Percentiles rank a stretch among this genome's conserved stretches.
phyloP scores from a whole-genome alignment of 345 rosid genomes.

The Conringia planisiliqua region DNA sequence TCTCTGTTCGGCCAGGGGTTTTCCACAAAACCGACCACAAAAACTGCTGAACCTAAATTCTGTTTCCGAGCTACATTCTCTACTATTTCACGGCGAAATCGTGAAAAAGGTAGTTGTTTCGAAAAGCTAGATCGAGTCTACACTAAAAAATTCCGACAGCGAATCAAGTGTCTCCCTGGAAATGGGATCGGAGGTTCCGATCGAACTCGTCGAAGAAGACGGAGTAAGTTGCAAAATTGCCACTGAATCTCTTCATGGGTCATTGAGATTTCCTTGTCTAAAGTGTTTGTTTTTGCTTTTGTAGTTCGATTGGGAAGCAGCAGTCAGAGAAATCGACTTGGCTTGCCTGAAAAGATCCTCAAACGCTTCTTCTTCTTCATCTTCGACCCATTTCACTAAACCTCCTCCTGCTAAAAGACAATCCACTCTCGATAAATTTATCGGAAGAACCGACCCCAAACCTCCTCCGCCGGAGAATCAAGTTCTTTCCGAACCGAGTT shows the following conservation, averaged over 20 bases:
- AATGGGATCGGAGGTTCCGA: constrained; percentile 43
- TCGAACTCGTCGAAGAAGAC: constrained; percentile 43
- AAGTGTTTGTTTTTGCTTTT: background rate
- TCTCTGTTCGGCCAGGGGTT: too few species aligned
- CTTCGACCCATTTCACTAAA: constrained; percentile 37
- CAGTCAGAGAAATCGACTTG: constrained; percentile 75
- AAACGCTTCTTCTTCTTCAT: constrained; percentile 35
- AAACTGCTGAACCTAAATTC: background rate
- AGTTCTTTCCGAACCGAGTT: constrained; percentile 12
- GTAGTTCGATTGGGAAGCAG: constrained; percentile 97
- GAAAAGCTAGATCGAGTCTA: background rate
- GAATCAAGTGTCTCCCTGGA: background rate
- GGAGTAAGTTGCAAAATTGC: constrained; percentile 32
- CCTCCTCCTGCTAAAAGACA: constrained; percentile 41
- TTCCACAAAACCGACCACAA: too few species aligned
- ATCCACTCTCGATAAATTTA: constrained; percentile 70
- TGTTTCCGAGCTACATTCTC: background rate
- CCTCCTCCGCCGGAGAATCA: constrained; percentile 8
- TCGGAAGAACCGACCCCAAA: constrained; percentile 29
- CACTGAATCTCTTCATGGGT: constrained; percentile 10
- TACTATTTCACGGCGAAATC: background rate
- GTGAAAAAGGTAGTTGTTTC: background rate
- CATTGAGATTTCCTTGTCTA: background rate
- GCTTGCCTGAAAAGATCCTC: constrained; percentile 41
- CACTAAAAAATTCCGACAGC: background rate